A percentile compares a stretch with the other conserved stretches of the same genome.
These are phyloP conservation scores for Claviceps paspali DNA, from an alignment of 2,329 filamentous ascomycete genomes.

Conservation along the genomic window DNA sequence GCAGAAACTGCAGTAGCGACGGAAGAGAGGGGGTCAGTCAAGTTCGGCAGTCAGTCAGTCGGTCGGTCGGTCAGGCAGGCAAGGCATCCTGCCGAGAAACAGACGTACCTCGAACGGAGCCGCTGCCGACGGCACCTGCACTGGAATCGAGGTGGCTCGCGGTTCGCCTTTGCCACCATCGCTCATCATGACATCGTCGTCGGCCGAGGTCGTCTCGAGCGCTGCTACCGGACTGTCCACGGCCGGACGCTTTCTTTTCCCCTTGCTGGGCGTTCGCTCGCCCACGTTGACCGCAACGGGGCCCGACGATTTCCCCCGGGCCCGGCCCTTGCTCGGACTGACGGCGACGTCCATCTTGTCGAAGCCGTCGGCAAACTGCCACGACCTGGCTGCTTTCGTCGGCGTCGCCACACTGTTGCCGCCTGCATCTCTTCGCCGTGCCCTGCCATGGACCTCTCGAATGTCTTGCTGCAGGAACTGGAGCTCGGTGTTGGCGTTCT, in stretches of 20 bases:
- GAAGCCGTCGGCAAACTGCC: conserved; percentile 59
- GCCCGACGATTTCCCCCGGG: conserved; percentile 23
- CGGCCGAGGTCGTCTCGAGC: conserved; percentile 36
- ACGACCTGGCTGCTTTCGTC: conserved; percentile 39
- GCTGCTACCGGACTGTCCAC: conserved; percentile 52
- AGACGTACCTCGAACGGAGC: conserved; percentile 29
- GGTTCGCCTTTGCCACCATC: conserved; percentile 12
- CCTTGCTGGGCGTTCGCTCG: conserved; percentile 47
- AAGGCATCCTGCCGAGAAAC: too few relatives aligned
- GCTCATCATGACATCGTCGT: conserved; percentile 26
- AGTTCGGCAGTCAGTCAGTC: too few relatives aligned
- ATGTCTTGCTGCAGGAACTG: conserved; percentile 61
- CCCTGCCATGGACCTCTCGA: conserved; percentile 38
- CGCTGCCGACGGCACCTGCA: conserved; percentile 12
- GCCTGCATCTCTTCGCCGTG: conserved; percentile 28
- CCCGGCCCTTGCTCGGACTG: conserved; percentile 37
- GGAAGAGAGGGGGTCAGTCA: too few relatives aligned
- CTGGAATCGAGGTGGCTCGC: conserved; percentile 8
- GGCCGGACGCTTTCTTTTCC: conserved; percentile 53
- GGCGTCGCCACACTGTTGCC: conserved; percentile 33
- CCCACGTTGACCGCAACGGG: conserved; percentile 28
- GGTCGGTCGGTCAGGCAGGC: too few relatives aligned
- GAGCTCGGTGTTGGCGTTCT: conserved; percentile 51
- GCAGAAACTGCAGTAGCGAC: conserved; percentile 34
- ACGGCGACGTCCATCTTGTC: conserved; percentile 46